Percentiles rank a stretch among this genome's conserved stretches.
These are phyloP conservation scores for Trifolium repens DNA, from an alignment of 306 rosid genomes.

Conservation along the genomic window DNA sequence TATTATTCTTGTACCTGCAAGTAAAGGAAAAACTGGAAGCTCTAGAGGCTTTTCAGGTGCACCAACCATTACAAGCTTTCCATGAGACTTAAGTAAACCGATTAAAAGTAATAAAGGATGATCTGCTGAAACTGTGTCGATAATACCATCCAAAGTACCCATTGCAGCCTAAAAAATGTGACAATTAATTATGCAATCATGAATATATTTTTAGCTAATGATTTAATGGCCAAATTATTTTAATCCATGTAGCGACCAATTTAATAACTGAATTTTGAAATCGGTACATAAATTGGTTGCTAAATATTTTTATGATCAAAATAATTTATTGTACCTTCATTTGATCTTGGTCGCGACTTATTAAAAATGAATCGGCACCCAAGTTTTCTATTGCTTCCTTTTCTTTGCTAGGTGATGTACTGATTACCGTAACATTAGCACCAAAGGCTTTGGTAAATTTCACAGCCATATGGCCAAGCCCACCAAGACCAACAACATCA, in stretches of 20 bases:
- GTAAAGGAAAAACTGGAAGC: neutral
- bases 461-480: slow-evolving; percentile 56
- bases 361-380: slow-evolving; percentile 53
- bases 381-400: slow-evolving; percentile 54
- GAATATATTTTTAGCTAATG: no score
- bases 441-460: slow-evolving; percentile 60
- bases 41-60: slow-evolving; percentile 5
- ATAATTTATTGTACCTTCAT: slow-evolving; percentile 48
- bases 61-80: neutral
- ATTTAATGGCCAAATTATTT: no score
- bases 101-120: slow-evolving; percentile 44
- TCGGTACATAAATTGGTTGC: neutral
- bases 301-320: no score
- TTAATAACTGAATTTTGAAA: no score
- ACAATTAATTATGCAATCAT: no score
- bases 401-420: slow-evolving; percentile 50
- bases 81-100: slow-evolving; percentile 22
- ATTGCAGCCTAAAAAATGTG: slow-evolving; percentile 18
- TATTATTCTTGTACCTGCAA: neutral
- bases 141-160: slow-evolving; percentile 44
- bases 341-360: slow-evolving; percentile 51
- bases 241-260: no score
- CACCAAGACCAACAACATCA: slow-evolving; percentile 55
- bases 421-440: slow-evolving; percentile 50
- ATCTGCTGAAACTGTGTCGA: slow-evolving; percentile 1